These are phyloP conservation scores for Eucalyptus tenuipes DNA, from an alignment of 345 rosid genomes.

Conservation along the genomic window DNA sequence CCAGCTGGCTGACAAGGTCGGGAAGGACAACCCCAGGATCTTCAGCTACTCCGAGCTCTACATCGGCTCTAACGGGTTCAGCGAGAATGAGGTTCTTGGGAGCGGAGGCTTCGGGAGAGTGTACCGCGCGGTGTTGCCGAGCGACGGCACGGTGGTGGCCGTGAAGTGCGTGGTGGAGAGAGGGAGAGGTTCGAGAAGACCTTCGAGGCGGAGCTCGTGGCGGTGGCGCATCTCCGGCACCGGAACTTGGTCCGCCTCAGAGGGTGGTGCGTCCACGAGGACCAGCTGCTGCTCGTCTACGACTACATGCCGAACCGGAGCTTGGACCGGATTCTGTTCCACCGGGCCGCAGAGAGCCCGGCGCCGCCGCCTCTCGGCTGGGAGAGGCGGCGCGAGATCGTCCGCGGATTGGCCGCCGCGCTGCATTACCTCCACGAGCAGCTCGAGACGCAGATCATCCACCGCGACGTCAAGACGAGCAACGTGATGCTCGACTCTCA, in stretches of 20 bases:
- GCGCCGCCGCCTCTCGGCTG: constrained; percentile 41
- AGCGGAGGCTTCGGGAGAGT: constrained; percentile 92
- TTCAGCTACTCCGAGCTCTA: constrained; percentile 89
- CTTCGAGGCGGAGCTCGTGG: constrained; percentile 85
- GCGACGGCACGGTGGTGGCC: constrained; percentile 81
- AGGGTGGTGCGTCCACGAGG: constrained; percentile 90
- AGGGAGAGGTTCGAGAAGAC: constrained; percentile 86
- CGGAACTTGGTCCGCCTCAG: constrained; percentile 79
- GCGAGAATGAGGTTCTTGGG: constrained; percentile 60
- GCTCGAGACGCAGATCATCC: constrained; percentile 88
- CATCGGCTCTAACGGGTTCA: constrained; percentile 80
- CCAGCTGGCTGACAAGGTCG: constrained; percentile 63
- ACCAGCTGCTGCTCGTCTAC: constrained; percentile 71
- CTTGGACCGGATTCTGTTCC: constrained; percentile 77
- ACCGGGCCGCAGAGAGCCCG: constrained; percentile 25
- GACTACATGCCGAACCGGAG: constrained; percentile 97
- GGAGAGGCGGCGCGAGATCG: constrained; percentile 59
- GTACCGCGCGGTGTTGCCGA: constrained; percentile 67
- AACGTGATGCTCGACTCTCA: constrained; percentile 93
- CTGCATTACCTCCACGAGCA: constrained; percentile 84
- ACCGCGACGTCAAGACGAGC: constrained; percentile 86
- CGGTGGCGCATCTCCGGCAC: constrained; percentile 93
- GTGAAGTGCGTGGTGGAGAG: constrained; percentile 87
- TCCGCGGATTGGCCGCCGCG: constrained; percentile 76
- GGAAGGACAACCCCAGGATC: constrained; percentile 71